Base-by-base conservation (phyloP, 2,329 filamentous ascomycete species). In the Rhynchosporium secalis region DNA sequence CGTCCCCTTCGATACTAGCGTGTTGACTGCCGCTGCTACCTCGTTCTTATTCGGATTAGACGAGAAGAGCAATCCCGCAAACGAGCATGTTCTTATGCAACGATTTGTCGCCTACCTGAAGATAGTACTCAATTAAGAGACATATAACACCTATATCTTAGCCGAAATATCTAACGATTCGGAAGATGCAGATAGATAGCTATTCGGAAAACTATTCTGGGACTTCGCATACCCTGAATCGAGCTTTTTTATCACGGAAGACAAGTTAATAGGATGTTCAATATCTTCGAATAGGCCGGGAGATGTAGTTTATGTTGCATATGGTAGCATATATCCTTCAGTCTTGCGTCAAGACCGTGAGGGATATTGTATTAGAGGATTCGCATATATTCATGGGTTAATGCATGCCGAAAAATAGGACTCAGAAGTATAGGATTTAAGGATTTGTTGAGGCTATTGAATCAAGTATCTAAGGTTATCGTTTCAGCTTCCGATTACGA, bases 141-240 rank as follows among this genome's bases (percentile, higher is more conserved):
- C 60, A 10, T 70, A 62, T 48, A 46, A 62, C 41, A 67, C 64
- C 55, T 70, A 68, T 26, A 63, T 71, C 40, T 60, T 68, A 28
- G n/a, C 31, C 48, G 65, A 69, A 20, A 31, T 71, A n/a, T 58
- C 67, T 8, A 58, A 68, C n/a, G 65, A 70, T 60, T 65, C 65
- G 4, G 48, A 63, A 56, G 20, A 61, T 56, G 62, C 60, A 38
- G 62, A 71, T 51, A 69, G 68, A 10, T 13, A 55, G 20, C 28
- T 60, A 56, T 71, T 70, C 48, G 31, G 68, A 8, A 64, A 64
- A 49, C 62, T 58, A 5, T 58, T 69, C 26, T 70, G 68, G 69
- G 69, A 71, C 38, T 71, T 70, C 56, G 65, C 51, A 28, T 71
- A 71, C 40, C 69, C 67, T 13, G 67, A 68, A 52, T 68, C 69